phyloP scores from a whole-genome alignment of 352 stramenopile species.

The Pythium pyrilobum region DNA sequence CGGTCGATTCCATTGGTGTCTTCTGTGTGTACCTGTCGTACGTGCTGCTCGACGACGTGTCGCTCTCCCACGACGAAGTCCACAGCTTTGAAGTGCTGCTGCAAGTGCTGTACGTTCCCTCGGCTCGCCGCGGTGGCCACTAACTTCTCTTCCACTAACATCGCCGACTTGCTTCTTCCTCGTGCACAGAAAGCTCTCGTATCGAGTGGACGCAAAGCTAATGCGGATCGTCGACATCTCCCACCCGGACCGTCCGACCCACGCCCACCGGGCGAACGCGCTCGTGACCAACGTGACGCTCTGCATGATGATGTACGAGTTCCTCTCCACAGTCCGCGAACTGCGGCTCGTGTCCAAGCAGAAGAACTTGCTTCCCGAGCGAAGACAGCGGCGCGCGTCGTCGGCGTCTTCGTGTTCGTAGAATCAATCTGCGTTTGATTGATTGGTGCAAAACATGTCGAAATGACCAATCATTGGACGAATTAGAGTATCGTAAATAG shows the following conservation, averaged over 20 bases:
- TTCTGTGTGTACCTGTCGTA: conserved; percentile 77
- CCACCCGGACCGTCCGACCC: conserved; percentile 1
- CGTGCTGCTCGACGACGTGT: conserved; percentile 40
- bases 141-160: too few relatives aligned
- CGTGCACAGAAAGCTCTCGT: conserved; percentile 15
- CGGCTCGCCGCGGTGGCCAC: too few relatives aligned
- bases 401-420: background rate
- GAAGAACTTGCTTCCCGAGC: conserved; percentile 56
- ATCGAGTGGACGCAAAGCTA: conserved; percentile 10
- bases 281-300: conserved; percentile 15
- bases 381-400: background rate
- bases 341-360: conserved; percentile 67
- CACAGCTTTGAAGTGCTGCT: conserved; percentile 66
- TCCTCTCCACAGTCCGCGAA: conserved; percentile 77
- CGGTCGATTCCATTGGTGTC: conserved; percentile 75
- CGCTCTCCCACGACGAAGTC: conserved; percentile 61
- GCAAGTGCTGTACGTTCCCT: conserved; percentile 71
- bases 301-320: conserved; percentile 31
- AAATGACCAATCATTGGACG: too few relatives aligned
- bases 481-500: too few relatives aligned
- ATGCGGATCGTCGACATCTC: conserved; percentile 17
- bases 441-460: conserved; percentile 5
- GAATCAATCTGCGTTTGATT: too few relatives aligned
- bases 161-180: too few relatives aligned
- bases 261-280: background rate